Base-by-base conservation (phyloP, 1,139 yeast species). In the Magnusiomyces fungicola region DNA sequence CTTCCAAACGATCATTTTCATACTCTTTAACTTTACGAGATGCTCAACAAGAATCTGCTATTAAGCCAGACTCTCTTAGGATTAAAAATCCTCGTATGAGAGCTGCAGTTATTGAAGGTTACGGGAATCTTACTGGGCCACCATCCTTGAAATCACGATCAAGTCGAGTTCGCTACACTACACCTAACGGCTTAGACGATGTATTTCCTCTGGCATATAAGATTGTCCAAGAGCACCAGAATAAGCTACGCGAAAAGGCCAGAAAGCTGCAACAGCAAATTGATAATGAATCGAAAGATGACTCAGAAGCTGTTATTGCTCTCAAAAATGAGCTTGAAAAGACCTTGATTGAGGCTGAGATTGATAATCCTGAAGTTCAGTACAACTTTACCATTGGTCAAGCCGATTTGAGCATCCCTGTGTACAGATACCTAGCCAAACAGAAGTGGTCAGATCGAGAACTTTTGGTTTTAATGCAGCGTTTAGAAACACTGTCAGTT, bases 401-500 rank as follows among this genome's bases (percentile, higher is more conserved):
- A 18, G 68, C 83, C 49, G 96, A 92, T 67, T 75, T 80, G 62
- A 65, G 77, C 2, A 80, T 79, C 59, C 95, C 97, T 3, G 87
- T 90, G 18, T 90, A 83, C 69, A 78, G 96, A 65, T 71, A 79
- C 46, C 71, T 79, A 55, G 78, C 86, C 50, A 71, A 78, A 59
- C 69, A 82, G 54, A 76, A 83, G 57, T 92, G 97, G 97, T 76
- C 78, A 63, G 66, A 72, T 9, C 73, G 81, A 56, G 83, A 78
- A 46, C 76, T 79, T 66, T 81, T 84, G 80, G 63, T 85, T 49
- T 71, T 81, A 50, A 84, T 87, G 87, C 97, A 92, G 70, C 80
- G 97, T 70, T 69, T 94, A 53, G 98, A 92, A 69, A 82, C 86
- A 53, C 70, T 89, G 57, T 78, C 78, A 47, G 88, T 88, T 47